These are phyloP conservation scores for Trametes meyenii DNA, from an alignment of 768 basidiomycete species.

Conservation along the genomic window DNA sequence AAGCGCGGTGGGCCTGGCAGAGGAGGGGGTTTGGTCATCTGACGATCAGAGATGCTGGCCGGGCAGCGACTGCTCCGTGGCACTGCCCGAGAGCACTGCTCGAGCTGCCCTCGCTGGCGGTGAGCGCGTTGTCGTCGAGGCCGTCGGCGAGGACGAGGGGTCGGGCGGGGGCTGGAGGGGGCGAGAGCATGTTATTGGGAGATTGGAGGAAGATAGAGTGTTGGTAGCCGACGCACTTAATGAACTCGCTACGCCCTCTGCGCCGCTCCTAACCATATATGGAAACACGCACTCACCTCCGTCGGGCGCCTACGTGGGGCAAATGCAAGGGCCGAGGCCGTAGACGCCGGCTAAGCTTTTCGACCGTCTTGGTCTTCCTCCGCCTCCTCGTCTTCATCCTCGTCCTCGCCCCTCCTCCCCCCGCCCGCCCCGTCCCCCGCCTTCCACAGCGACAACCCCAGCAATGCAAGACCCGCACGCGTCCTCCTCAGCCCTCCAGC, in stretches of 20 bases:
- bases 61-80: neutral
- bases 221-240: slow-evolving; percentile 8
- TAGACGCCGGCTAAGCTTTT: slow-evolving; percentile 23
- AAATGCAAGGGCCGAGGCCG: neutral
- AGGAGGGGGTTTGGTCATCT: slow-evolving; percentile 4
- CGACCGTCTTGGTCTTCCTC: slow-evolving; percentile 13
- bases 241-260: neutral
- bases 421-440: neutral
- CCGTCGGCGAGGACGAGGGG: neutral
- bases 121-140: neutral
- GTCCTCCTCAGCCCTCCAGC: neutral
- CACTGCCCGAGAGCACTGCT: neutral
- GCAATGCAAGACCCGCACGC: neutral
- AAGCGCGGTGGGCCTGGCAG: neutral
- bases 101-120: no score
- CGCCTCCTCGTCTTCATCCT: slow-evolving; percentile 5
- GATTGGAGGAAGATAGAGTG: neutral
- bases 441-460: slow-evolving; percentile 3
- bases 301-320: slow-evolving; percentile 4
- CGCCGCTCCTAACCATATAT: neutral
- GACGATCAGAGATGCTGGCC: slow-evolving; percentile 7
- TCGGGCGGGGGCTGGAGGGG: neutral
- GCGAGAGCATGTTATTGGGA: neutral
- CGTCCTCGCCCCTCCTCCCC: neutral
- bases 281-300: neutral